Evolutionary conservation across 2,329 filamentous ascomycete species (phyloP), one percentile per base, ranked within the genome.

Genomic region (Pseudopithomyces maydicus): DNA sequence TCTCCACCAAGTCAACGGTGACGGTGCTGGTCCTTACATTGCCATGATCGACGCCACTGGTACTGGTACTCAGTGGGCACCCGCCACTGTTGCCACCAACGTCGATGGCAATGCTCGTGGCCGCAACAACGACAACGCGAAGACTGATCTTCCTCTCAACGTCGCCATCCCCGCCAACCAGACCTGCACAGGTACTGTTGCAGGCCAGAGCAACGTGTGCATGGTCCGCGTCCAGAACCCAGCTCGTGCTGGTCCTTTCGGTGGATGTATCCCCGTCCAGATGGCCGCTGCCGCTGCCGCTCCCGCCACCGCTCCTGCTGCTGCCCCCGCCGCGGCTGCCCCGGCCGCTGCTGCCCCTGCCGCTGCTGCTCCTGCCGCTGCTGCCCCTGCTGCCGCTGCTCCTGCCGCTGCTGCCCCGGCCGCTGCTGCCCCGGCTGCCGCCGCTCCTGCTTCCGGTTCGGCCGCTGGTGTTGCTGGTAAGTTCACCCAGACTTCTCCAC

Each of bases 1-100:
- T 1, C 78, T 89, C 10, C 87, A 88, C 76, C 86, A 89, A 72
- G 85, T 89, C 71, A 89, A 89, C 74, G 80, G 79, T 36, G 87
- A 90, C 63, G 87, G 87, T 56, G 87, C 84, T 57, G 87, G 87
- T 11, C 86, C 86, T 1, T 89, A 87, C 74, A 82, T 78, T 6
- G 88, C 86, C 77, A 85, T 85, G 80, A 86, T 89, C 70, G 87
- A 88, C 67, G 73, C 79, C 54, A 85, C 86, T 55, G 87, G 79
- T 54, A 86, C 85, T 4, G 86, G 81, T 22, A 69, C 77, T 46
- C 71, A 77, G 61, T 88, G 84, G 81, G 70, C 75, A 20, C 74
- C 81, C 58, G 83, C 86, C 69, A 74, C 81, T 33, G 85, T 88
- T 52, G 83, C 82, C 22, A 77, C 77, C 55, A 82, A 84, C 59